Evolutionary conservation across 179 eudicot genomes (phyloP).

Genomic region (Nepenthes alata): DNA sequence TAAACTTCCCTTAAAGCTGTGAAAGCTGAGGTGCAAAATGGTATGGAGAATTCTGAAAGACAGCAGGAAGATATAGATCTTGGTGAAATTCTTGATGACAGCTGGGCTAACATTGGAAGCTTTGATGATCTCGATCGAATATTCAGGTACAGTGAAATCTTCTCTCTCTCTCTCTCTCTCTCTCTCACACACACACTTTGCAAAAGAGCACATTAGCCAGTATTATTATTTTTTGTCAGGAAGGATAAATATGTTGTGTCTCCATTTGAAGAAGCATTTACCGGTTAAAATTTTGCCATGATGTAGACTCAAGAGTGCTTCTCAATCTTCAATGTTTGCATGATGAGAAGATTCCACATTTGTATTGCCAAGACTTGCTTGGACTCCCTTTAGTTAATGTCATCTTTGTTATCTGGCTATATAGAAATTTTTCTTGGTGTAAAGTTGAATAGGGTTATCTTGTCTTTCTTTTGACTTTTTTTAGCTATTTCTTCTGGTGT

Average conservation of each 20-base stretch:
- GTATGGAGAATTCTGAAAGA: constrained; percentile 29
- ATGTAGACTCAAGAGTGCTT: not conserved
- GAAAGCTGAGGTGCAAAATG: constrained; percentile 20
- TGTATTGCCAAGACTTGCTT: not conserved
- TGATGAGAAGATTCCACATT: not conserved
- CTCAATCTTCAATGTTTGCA: not conserved
- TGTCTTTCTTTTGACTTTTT: no score
- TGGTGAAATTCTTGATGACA: constrained; percentile 54
- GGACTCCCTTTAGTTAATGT: no score
- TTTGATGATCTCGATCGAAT: constrained; percentile 84
- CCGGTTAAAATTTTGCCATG: no score
- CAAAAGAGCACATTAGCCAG: no score
- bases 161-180: constrained; percentile 2
- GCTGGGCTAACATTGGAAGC: constrained; percentile 77
- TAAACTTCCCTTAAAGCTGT: constrained; percentile 27
- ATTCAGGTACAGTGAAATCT: constrained; percentile 47
- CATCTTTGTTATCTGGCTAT: not conserved
- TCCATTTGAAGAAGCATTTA: no score
- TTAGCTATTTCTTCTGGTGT: not conserved
- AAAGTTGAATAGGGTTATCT: no score
- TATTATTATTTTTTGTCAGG: no score
- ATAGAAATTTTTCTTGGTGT: no score
- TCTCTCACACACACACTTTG: not conserved
- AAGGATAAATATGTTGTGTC: no score
- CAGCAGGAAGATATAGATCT: constrained; percentile 41